Evolutionary conservation across 495 filamentous ascomycete species (phyloP).

Genomic region (Filosporella fistucella): DNA sequence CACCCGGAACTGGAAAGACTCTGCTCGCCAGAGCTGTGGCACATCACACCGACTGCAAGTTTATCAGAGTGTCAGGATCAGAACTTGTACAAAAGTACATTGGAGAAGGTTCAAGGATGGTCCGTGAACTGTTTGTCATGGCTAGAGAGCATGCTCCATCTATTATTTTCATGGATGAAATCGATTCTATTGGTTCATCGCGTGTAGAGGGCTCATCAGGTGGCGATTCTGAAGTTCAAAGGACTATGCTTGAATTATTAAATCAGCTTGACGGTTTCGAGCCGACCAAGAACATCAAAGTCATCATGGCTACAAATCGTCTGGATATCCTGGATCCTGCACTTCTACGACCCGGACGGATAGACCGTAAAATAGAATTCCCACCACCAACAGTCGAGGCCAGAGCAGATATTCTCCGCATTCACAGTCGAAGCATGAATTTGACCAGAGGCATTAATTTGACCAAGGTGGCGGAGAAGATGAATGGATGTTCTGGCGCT

Average conservation of each 20-base stretch:
- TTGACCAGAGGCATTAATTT: constrained; percentile 96
- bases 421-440: constrained; percentile 97
- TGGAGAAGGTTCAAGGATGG: constrained; percentile 96
- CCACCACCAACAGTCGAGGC: constrained; percentile 96
- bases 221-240: constrained; percentile 98
- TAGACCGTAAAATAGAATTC: constrained; percentile 99
- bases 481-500: constrained; percentile 97
- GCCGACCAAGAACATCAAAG: constrained; percentile 99
- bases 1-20: constrained; percentile 96
- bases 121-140: constrained; percentile 98
- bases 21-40: constrained; percentile 92
- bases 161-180: constrained; percentile 99
- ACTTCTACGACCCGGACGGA: constrained; percentile 86
- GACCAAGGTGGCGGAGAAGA: constrained; percentile 98
- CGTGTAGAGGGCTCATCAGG: constrained; percentile 93
- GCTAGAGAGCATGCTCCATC: constrained; percentile 97
- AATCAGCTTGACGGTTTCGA: constrained; percentile 99
- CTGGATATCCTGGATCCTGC: constrained; percentile 96
- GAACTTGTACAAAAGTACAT: constrained; percentile 99
- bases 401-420: constrained; percentile 93
- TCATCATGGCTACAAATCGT: constrained; percentile 99
- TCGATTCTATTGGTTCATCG: constrained; percentile 96
- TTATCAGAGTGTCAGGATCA: constrained; percentile 94
- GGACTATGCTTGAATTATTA: constrained; percentile 97
- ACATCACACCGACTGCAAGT: constrained; percentile 97